Evolutionary conservation across 768 basidiomycete genomes (phyloP).

Genomic region (Chlorophyllum brunneum): DNA sequence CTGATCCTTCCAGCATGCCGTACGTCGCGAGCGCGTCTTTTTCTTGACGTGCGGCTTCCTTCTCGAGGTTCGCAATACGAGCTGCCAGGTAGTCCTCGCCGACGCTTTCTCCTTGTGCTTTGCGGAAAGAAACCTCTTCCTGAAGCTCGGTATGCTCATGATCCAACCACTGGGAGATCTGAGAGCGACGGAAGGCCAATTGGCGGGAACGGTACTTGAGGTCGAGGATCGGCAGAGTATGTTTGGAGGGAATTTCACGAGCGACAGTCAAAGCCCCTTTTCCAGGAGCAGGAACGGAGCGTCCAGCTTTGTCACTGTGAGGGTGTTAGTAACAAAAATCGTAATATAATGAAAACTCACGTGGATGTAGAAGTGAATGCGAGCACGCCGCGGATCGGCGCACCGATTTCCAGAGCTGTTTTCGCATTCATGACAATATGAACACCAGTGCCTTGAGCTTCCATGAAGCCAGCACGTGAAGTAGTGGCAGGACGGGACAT

Average conservation of each 20-base stretch:
- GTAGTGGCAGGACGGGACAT: slow-evolving; percentile 98
- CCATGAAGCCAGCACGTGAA: slow-evolving; percentile 98
- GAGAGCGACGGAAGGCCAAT: slow-evolving; percentile 89
- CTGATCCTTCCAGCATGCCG: slow-evolving; percentile 90
- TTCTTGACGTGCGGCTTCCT: slow-evolving; percentile 89
- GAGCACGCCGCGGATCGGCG: slow-evolving; percentile 89
- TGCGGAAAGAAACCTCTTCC: slow-evolving; percentile 67
- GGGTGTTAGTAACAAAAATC: neutral
- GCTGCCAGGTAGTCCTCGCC: slow-evolving; percentile 71
- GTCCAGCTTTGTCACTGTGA: slow-evolving; percentile 92
- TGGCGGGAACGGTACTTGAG: slow-evolving; percentile 90
- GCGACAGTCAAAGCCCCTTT: slow-evolving; percentile 89
- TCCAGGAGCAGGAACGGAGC: slow-evolving; percentile 96
- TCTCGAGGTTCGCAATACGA: slow-evolving; percentile 81
- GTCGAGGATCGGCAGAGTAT: slow-evolving; percentile 77
- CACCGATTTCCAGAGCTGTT: slow-evolving; percentile 92
- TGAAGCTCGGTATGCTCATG: slow-evolving; percentile 86
- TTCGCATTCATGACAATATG: slow-evolving; percentile 97
- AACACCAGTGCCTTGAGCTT: slow-evolving; percentile 90
- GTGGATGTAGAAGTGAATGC: slow-evolving; percentile 96
- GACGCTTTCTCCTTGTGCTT: slow-evolving; percentile 43
- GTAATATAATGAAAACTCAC: slow-evolving; percentile 40
- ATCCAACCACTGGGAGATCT: slow-evolving; percentile 91
- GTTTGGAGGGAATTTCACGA: slow-evolving; percentile 75
- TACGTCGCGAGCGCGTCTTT: slow-evolving; percentile 89